Conservation (phyloP, 495 filamentous ascomycete species). For the Penicillium paxilli region DNA sequence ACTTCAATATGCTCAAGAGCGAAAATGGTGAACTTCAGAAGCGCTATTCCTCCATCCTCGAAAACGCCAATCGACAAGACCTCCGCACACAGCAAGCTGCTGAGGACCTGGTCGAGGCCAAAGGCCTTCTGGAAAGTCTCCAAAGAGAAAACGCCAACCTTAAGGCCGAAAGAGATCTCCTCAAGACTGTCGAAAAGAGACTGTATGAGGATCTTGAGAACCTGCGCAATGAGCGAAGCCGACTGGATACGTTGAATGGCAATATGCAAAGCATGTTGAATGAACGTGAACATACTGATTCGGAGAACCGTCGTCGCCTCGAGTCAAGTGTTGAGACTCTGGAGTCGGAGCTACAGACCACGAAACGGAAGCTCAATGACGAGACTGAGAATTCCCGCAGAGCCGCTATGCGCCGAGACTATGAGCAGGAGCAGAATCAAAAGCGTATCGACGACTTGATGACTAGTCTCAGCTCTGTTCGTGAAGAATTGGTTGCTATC, state of each 20-base stretch:
- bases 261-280: slow-evolving; percentile 85
- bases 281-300: slow-evolving; percentile 83
- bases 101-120: slow-evolving; percentile 88
- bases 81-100: slow-evolving; percentile 85
- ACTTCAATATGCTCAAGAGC: slow-evolving; percentile 74
- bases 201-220: slow-evolving; percentile 81
- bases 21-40: slow-evolving; percentile 86
- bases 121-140: slow-evolving; percentile 78
- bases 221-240: slow-evolving; percentile 76
- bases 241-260: slow-evolving; percentile 75
- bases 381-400: slow-evolving; percentile 83
- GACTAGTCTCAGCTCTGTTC: slow-evolving; percentile 69
- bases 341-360: slow-evolving; percentile 72
- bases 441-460: slow-evolving; percentile 88
- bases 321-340: slow-evolving; percentile 74
- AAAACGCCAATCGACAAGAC: slow-evolving; percentile 85
- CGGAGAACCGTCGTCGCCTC: slow-evolving; percentile 74
- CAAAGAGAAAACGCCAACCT: slow-evolving; percentile 89
- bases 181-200: slow-evolving; percentile 87
- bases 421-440: slow-evolving; percentile 79
- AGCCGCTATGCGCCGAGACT: slow-evolving; percentile 76
- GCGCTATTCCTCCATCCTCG: slow-evolving; percentile 69
- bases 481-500: slow-evolving; percentile 77
- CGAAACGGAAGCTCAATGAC: slow-evolving; percentile 80
- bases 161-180: slow-evolving; percentile 87